Evolutionary conservation across 352 stramenopile species (phyloP), one percentile per base, ranked within the genome.

Genomic region (Phytophthora syringae): DNA sequence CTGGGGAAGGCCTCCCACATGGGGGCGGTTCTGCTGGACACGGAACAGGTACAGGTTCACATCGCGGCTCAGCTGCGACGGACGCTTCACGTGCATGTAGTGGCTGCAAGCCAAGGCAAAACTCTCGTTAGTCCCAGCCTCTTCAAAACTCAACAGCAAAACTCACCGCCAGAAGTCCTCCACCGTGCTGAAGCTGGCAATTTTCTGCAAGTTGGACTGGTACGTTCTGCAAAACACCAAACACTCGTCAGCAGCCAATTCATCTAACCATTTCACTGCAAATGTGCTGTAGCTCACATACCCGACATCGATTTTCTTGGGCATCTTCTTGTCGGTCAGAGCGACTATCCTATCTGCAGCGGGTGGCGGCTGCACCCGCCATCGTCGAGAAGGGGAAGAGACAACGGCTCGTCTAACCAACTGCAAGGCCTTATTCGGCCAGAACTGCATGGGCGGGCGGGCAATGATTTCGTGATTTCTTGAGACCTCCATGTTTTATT

Each of bases 41-140:
- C 93, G 89, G 77, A 98, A 98, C 50, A 98, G 64, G 79, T 98
- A 98, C 22, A 97, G 71, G 76, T 98, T 98, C 51, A 96, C 88
- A 52, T 98, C 93, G 50, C 89, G 90, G 68, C 76, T 91, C 56
- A 98, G 74, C 65, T 94, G 88, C 57, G 90, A 97, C 36, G 93
- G 93, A 75, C 93, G 90, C 81, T 98, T 97, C 62, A 98, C 79
- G 79, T 98, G 90, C 70, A 97, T 93, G 77, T 98, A 98, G 76
- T 97, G 83, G 58, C 77, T 91, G 34, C 20, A 30, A 60, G 43
- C 22, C 15, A 48, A 30, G 49, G 18, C 37, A 43, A 6, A 20
- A 57, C 6, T 30, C n/a, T 54, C 28, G 13, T 15, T 9, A n/a
- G 49, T 24, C 2, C 7, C 15, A 12, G n/a, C n/a, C n/a, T 3